Percentiles rank a stretch among this genome's conserved stretches.
These are phyloP conservation scores for Endocarpon pusillum DNA, from an alignment of 495 filamentous ascomycete genomes.

Conservation along the genomic window DNA sequence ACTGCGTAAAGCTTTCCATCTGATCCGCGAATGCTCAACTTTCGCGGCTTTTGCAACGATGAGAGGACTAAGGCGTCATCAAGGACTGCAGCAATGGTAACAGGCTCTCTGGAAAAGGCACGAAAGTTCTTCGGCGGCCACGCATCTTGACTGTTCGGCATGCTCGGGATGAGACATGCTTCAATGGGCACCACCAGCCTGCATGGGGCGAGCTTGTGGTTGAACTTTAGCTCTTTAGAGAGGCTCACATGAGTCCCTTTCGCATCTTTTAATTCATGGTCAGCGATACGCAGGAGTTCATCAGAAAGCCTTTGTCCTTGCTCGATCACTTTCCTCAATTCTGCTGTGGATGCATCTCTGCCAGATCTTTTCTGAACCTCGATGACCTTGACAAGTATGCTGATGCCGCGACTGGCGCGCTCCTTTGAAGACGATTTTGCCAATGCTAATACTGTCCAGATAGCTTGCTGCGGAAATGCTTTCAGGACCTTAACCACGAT, in stretches of 20 bases:
- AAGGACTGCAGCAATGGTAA: conserved; percentile 47
- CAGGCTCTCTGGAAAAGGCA: conserved; percentile 54
- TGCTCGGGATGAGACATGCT: conserved; percentile 58
- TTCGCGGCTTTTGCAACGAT: conserved; percentile 83
- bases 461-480: conserved; percentile 70
- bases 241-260: conserved; percentile 57
- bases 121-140: conserved; percentile 55
- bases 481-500: conserved; percentile 72
- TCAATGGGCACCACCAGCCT: conserved; percentile 78
- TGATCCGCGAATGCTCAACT: conserved; percentile 71
- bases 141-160: conserved; percentile 58
- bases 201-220: conserved; percentile 65
- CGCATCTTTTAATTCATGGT: conserved; percentile 49
- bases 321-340: conserved; percentile 54
- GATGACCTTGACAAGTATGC: conserved; percentile 23
- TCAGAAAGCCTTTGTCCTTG: conserved; percentile 71
- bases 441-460: conserved; percentile 82
- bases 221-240: conserved; percentile 61
- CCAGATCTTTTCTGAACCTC: conserved; percentile 28
- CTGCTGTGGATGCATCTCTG: conserved; percentile 23
- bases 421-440: conserved; percentile 40
- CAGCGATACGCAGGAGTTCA: conserved; percentile 65
- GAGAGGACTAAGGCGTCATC: conserved; percentile 81
- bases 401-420: conserved; percentile 26
- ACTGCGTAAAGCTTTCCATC: conserved; percentile 79